phyloP scores from a whole-genome alignment of 140 eudicot genomes.

The Cichorium intybus region DNA sequence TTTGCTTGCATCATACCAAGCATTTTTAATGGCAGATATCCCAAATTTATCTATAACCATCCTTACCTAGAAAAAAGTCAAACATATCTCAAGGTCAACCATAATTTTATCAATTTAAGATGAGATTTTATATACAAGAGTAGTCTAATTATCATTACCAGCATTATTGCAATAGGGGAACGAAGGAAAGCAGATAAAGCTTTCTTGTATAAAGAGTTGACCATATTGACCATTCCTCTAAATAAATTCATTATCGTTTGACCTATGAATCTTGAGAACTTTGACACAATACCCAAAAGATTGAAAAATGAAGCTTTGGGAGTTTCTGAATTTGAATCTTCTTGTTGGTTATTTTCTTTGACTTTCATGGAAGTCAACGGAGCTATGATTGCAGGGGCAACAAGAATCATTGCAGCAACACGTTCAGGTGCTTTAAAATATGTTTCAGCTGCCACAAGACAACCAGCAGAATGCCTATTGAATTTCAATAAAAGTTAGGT shows the following conservation, averaged over 20 bases:
- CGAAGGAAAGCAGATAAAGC: constrained; percentile 71
- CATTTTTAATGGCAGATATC: constrained; percentile 47
- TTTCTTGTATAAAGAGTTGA: constrained; percentile 60
- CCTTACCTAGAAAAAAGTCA: constrained; percentile 54
- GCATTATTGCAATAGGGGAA: constrained; percentile 58
- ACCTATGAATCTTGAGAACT: constrained; percentile 36
- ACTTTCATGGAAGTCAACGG: constrained; percentile 37
- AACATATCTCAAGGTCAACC: background rate
- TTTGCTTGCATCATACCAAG: constrained; percentile 85
- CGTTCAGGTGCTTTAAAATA: constrained; percentile 93
- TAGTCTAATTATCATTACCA: constrained; percentile 53
- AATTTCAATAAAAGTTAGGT: constrained; percentile 1
- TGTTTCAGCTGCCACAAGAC: constrained; percentile 78
- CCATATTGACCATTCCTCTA: constrained; percentile 49
- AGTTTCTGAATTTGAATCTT: constrained; percentile 36
- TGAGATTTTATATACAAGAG: background rate
- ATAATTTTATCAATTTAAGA: background rate
- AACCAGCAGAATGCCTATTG: constrained; percentile 93
- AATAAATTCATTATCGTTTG: constrained; percentile 35
- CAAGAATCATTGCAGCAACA: constrained; percentile 86
- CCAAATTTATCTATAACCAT: constrained; percentile 75
- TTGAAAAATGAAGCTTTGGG: constrained; percentile 35
- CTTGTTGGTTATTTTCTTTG: constrained; percentile 37
- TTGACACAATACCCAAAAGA: constrained; percentile 40
- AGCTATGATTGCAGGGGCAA: constrained; percentile 90